These are phyloP conservation scores for Diplosphaera chodatii DNA, from an alignment of 139 green algal genomes.

Conservation along the genomic window DNA sequence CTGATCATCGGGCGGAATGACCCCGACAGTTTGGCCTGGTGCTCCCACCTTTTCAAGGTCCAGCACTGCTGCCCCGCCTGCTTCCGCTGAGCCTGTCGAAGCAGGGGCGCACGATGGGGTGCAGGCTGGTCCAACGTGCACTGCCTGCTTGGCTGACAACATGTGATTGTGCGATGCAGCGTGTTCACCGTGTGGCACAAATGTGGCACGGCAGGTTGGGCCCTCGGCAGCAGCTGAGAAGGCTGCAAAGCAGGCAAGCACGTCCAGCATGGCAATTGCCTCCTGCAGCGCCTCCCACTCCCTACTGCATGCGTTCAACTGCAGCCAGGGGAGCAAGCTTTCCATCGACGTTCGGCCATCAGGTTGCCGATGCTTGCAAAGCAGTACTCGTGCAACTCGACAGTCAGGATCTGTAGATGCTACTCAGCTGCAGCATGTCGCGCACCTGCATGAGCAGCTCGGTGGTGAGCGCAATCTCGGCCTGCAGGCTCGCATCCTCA, in stretches of 20 bases:
- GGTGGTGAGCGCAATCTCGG: conserved; percentile 6
- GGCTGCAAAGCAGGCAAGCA: conserved; percentile 49
- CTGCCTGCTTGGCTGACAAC: too few relatives aligned
- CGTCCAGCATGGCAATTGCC: conserved; percentile 48
- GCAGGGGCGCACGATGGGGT: neutral
- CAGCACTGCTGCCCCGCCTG: conserved; percentile 17
- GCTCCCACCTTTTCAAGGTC: conserved; percentile 47
- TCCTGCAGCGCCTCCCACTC: conserved; percentile 18
- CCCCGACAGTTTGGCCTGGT: too few relatives aligned
- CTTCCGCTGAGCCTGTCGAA: neutral
- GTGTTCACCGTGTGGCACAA: neutral
- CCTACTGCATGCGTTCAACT: neutral
- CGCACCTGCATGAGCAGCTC: conserved; percentile 6
- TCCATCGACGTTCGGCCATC: too few relatives aligned
- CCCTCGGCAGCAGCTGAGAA: conserved; percentile 21
- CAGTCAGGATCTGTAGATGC: too few relatives aligned
- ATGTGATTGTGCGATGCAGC: too few relatives aligned
- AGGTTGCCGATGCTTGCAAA: too few relatives aligned
- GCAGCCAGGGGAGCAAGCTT: neutral
- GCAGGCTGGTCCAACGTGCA: too few relatives aligned
- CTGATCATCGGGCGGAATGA: too few relatives aligned
- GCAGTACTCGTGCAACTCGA: too few relatives aligned
- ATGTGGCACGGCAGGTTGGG: conserved; percentile 35
- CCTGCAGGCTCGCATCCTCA: neutral
- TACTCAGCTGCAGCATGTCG: too few relatives aligned